A percentile compares a stretch with the other conserved stretches of the same genome.
phyloP scores from a whole-genome alignment of 2,329 filamentous ascomycete genomes.

The Akanthomyces uredinophilus region DNA sequence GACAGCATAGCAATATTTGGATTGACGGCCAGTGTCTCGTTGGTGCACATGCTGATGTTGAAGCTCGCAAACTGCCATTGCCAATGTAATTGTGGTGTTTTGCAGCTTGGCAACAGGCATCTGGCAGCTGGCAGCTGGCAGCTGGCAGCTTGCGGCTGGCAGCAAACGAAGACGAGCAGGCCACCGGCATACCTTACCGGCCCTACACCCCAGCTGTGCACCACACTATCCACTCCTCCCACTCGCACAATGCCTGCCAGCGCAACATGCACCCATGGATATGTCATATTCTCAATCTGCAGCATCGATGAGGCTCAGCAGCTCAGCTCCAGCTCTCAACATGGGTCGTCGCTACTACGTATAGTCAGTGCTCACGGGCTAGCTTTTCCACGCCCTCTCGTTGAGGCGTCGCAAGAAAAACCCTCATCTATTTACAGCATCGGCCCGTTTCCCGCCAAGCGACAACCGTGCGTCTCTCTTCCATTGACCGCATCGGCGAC shows the following conservation, averaged over 20 bases:
- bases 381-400: background rate
- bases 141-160: background rate
- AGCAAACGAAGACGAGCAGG: background rate
- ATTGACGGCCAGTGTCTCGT: too few relatives aligned
- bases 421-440: background rate
- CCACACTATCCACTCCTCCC: background rate
- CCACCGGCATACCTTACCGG: background rate
- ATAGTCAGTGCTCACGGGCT: background rate
- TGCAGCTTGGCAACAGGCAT: background rate
- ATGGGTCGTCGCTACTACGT: background rate
- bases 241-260: background rate
- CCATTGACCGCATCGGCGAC: background rate
- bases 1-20: too few relatives aligned
- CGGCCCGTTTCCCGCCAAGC: slow-evolving; percentile 12
- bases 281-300: background rate
- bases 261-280: background rate
- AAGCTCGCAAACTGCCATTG: background rate
- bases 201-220: background rate
- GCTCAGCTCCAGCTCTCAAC: background rate
- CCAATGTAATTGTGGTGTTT: background rate
- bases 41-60: background rate
- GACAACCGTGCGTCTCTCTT: slow-evolving; percentile 4
- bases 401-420: background rate
- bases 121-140: background rate
- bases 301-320: background rate